These are phyloP conservation scores for Blastocystis sp. DNA, from an alignment of 352 stramenopile genomes.

Conservation along the genomic window DNA sequence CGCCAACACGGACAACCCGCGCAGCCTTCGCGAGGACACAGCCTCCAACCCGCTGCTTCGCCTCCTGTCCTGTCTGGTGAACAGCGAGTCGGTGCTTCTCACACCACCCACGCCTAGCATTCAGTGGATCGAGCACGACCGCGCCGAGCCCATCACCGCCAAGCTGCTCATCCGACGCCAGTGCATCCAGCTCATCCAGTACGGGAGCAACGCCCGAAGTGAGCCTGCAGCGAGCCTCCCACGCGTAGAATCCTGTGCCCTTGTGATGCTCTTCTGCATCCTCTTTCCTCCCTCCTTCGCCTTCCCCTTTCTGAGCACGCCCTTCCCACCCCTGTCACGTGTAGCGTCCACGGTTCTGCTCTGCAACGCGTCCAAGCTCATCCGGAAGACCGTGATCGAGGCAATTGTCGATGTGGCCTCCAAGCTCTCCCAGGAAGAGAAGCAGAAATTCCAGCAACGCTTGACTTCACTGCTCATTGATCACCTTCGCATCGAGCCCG, in stretches of 20 bases:
- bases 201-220: slow-evolving; percentile 1
- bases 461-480: slow-evolving; percentile 13
- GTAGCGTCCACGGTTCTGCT: slow-evolving; percentile 13
- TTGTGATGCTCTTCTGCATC: neutral
- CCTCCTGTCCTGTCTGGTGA: neutral
- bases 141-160: slow-evolving; percentile 5
- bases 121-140: slow-evolving; percentile 39
- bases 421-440: slow-evolving; percentile 12
- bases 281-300: slow-evolving; percentile 51
- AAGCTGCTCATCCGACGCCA: slow-evolving; percentile 48
- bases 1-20: neutral
- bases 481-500: slow-evolving; percentile 38
- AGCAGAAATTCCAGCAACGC: neutral
- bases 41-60: neutral
- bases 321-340: neutral
- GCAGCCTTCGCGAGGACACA: neutral
- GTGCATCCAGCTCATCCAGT: slow-evolving; percentile 56
- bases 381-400: slow-evolving; percentile 9
- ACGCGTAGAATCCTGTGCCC: neutral
- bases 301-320: slow-evolving; percentile 6
- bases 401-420: neutral
- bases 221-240: neutral
- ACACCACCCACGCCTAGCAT: neutral
- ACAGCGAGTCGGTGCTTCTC: slow-evolving; percentile 15
- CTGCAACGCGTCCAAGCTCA: neutral